Base-by-base conservation (phyloP, 2,329 filamentous ascomycete species). In the Torrubiella hemipterigena region DNA sequence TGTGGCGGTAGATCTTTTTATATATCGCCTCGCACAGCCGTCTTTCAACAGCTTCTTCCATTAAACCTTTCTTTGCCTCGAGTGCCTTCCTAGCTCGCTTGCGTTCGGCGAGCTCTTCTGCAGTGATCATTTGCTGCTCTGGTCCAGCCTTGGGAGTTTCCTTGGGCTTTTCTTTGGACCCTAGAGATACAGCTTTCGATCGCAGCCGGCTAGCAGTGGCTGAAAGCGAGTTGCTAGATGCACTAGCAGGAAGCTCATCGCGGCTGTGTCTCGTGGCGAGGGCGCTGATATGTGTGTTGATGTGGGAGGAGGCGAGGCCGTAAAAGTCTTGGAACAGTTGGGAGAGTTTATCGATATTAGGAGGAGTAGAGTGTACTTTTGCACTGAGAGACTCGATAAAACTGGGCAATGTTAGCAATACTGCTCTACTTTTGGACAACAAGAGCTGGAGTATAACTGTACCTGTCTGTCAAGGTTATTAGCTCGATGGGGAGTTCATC, bases 241-340 rank as follows among this genome's bases (percentile, higher is more conserved):
- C 59, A n/a, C n/a, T n/a, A 1, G 65, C 56, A 3, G 72, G 67
- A 1, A 76, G 75, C 27, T 61, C 63, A 38, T 81, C 75, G 21
- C 84, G 77, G 36, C 73, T 81, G 42, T 91, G 73, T 25, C 77
- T 73, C 14, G 78, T 80, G 3, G 81, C 80, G 11, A 95, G 65
- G 3, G 80, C 74, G 21, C 79, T 81, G 41, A 95, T 83, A 51
- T 96, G 87, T 1, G 85, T 94, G 32, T 75, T 73, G 36, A 96
- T 87, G 44, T 91, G 83, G 3, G 76, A 69, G 9, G 85, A 80
- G 15, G 87, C 84, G 34, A 77, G 71, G 25, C 70, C 63, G 51
- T 98, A 98, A 54, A 96, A 98, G 35, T 93, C 85, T 56, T 98
- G 91, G 51, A 96, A 96, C 32, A 91, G 67, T n/a, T 73, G 69